Base-by-base conservation (phyloP, 1,139 yeast species). In the Blastobotrys persicus region DNA sequence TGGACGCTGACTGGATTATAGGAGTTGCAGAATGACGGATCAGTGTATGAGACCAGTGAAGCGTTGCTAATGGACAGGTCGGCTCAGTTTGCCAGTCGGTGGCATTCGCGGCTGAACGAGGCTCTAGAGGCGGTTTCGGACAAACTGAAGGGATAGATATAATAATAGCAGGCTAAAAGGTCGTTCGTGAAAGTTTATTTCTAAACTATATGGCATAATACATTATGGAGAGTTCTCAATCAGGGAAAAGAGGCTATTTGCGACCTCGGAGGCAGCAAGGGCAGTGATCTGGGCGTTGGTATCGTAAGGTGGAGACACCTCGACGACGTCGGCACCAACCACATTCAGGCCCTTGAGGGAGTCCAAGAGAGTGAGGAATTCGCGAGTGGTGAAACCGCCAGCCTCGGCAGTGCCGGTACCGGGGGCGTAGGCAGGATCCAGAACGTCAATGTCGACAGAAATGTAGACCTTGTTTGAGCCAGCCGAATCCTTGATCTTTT, bases 381-480 rank as follows among this genome's bases (percentile, higher is more conserved):
- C 94, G 54, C 94, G 73, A 5, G 91, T 85, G 46, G 85, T 70
- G 75, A 85, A 78, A 49, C 94, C 94, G 50, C 94, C 94, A 1
- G 87, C 83, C 67, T 85, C 94, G 54, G 83, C 85, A 2, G 94
- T 85, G 3, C 94, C 94, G 0, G 94, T 85, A 0, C 92, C 94
- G 49, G 88, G 85, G 4, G 91, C 88, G 59, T 81, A 80, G 1
- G 83, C 89, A 1, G 94, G 92, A 64, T 85, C 94, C 55, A 85
- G 72, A 11, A 83, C 88, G 64, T 85, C 94, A 45, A 85, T 83
- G 64, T 85, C 94, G 37, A 85, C 83, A 4, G 87, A 79, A 13
- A 85, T 70, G 60, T 84, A 85, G 1, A 86, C 84, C 28, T 91
- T 88, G 20, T 76, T 71, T 51, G 80, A 77, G 53, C 80, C 72